Conservation (phyloP, 495 filamentous ascomycete genomes). For the Annulohypoxylon bovei region DNA sequence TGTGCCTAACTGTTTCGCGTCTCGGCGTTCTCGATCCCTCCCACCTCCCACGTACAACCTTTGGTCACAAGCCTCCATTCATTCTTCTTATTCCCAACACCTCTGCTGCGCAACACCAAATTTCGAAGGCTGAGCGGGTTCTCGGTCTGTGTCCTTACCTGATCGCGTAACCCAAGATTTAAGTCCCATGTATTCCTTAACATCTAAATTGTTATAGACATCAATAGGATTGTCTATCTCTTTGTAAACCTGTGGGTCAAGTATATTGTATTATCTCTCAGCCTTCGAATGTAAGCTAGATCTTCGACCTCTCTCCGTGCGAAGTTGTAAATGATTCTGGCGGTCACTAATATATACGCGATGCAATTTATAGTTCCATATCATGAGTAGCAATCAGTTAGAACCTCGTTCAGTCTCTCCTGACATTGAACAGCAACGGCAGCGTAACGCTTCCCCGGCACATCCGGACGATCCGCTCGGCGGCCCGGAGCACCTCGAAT, state of each 20-base stretch:
- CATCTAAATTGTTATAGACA: slow-evolving; percentile 15
- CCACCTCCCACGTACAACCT: background rate
- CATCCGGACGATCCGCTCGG: slow-evolving; percentile 39
- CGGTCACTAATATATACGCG: slow-evolving; percentile 10
- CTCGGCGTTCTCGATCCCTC: background rate
- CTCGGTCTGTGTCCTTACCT: slow-evolving; percentile 28
- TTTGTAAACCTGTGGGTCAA: slow-evolving; percentile 1
- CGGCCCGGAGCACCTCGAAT: slow-evolving; percentile 33
- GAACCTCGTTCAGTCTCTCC: slow-evolving; percentile 33
- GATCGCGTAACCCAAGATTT: background rate
- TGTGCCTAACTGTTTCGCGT: slow-evolving; percentile 26
- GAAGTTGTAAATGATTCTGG: background rate
- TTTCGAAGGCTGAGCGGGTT: slow-evolving; percentile 41
- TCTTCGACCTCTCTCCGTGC: background rate
- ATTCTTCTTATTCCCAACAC: background rate
- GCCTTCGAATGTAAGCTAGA: slow-evolving; percentile 23
- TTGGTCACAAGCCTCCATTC: slow-evolving; percentile 6
- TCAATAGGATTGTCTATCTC: slow-evolving; percentile 16
- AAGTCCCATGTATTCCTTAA: slow-evolving; percentile 26
- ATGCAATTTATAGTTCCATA: slow-evolving; percentile 15
- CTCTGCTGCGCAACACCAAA: slow-evolving; percentile 14
- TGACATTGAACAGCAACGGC: slow-evolving; percentile 45
- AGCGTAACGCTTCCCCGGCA: slow-evolving; percentile 22
- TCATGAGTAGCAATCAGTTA: slow-evolving; percentile 43
- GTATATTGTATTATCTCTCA: slow-evolving; percentile 10